A percentile compares a stretch with the other conserved stretches of the same genome.
These are phyloP conservation scores for Didymosphaeria variabile DNA, from an alignment of 2,329 filamentous ascomycete genomes.

Conservation along the genomic window DNA sequence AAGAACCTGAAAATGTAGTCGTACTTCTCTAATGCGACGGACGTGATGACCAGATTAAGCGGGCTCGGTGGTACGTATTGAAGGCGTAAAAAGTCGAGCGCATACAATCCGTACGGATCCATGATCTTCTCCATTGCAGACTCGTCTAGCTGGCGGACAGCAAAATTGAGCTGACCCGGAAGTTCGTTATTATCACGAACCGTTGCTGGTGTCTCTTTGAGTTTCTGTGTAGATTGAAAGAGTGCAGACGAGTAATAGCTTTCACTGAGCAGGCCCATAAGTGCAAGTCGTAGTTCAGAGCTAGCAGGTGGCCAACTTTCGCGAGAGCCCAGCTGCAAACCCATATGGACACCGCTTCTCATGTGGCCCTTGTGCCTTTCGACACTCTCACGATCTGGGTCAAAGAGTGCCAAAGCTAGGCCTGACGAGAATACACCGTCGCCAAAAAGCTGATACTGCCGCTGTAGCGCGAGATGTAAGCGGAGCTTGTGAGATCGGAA, in stretches of 20 bases:
- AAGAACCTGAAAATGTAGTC: conserved; percentile 85
- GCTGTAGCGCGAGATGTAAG: conserved; percentile 77
- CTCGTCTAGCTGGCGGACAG: conserved; percentile 75
- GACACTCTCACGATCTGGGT: conserved; percentile 80
- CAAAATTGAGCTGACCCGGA: conserved; percentile 67
- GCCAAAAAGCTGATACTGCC: conserved; percentile 82
- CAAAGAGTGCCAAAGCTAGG: conserved; percentile 84
- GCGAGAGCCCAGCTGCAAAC: conserved; percentile 81
- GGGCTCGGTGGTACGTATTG: conserved; percentile 81
- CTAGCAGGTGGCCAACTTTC: conserved; percentile 92
- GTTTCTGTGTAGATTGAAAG: conserved; percentile 33
- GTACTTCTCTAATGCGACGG: conserved; percentile 76
- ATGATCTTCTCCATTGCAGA: conserved; percentile 85
- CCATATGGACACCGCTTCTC: conserved; percentile 73
- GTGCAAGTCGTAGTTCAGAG: conserved; percentile 86
- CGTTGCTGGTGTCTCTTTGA: conserved; percentile 4
- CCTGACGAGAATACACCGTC: conserved; percentile 84
- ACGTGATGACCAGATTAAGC: conserved; percentile 77
- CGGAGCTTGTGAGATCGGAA: conserved; percentile 78
- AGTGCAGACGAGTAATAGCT: conserved; percentile 64
- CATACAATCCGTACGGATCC: conserved; percentile 82
- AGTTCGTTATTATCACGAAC: conserved; percentile 45
- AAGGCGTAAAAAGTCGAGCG: conserved; percentile 90
- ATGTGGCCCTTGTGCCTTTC: conserved; percentile 76
- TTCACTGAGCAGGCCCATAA: conserved; percentile 86